Evolutionary conservation across 1,284 basidiomycete genomes (phyloP).

Genomic region (Puccinia brachypodii): DNA sequence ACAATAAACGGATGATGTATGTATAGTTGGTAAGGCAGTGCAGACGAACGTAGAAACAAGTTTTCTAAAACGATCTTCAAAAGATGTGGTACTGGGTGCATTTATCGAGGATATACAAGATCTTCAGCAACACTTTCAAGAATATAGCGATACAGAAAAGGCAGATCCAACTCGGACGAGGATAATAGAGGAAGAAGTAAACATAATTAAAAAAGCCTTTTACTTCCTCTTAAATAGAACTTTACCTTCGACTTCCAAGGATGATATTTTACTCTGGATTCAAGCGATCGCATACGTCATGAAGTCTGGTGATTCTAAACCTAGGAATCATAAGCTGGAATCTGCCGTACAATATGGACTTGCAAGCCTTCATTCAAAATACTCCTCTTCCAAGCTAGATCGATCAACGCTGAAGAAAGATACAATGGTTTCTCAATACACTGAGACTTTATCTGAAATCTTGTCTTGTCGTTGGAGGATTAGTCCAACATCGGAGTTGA

Average conservation of each 20-base stretch:
- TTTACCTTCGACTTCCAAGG: not conserved
- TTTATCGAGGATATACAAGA: not conserved
- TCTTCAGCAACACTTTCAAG: not conserved
- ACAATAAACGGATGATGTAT: not conserved
- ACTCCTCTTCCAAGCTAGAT: not conserved
- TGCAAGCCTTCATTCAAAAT: not conserved
- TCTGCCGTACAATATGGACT: slow-evolving; percentile 4
- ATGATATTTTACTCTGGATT: slow-evolving; percentile 12
- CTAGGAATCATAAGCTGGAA: not conserved
- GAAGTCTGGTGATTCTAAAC: not conserved
- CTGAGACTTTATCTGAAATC: not conserved
- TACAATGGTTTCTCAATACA: not conserved
- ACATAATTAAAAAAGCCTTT: not conserved
- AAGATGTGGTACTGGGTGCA: not conserved
- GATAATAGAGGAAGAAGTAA: not conserved
- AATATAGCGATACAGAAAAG: not conserved
- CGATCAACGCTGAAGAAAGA: not conserved
- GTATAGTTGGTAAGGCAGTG: not conserved
- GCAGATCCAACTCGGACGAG: not conserved
- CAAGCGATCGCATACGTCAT: not conserved
- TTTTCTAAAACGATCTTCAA: not conserved
- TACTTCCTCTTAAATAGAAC: not conserved
- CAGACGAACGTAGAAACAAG: not conserved
- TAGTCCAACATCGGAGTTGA: not conserved
- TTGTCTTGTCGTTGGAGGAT: not conserved